Evolutionary conservation across 805 yeast genomes (phyloP), one percentile per base, ranked within the genome.

Genomic region (Dipodascus geniculatus): DNA sequence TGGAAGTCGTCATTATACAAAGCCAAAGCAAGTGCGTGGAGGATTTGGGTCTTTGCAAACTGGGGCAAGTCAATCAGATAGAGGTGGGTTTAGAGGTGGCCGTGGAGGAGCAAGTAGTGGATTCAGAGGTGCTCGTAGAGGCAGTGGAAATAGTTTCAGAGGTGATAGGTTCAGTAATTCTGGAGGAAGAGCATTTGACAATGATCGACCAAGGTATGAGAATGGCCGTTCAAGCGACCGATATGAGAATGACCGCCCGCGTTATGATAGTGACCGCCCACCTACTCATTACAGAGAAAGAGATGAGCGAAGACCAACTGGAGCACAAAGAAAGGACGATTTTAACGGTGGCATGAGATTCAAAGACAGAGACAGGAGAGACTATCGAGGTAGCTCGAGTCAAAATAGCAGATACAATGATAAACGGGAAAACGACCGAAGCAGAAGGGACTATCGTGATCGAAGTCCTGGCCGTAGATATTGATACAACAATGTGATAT

Each of bases 1-100:
- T n/a, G 97, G 97, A 2, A 96, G 96, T 1, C 73, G 93, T 53
- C 80, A 81, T 51, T 82, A 82, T 62, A 74, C 80, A 2, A 71
- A 67, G 55, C 65, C 58, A 14, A 57, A n/a, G n/a, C n/a, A n/a
- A n/a, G n/a, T n/a, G n/a, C n/a, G n/a, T n/a, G n/a, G n/a, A n/a
- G 51, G 14, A 49, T 61, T 19, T 50, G 61, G 51, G 56, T 60
- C 48, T 54, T 52, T 51, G 2, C 48, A n/a, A n/a, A n/a, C n/a
- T n/a, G n/a, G n/a, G n/a, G 52, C 42, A 19, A 33, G 48, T 23
- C 33, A 49, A 24, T 48, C 52, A 3, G 50, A 48, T 16, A 49
- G 59, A 44, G 52, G 57, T 42, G 56, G 44, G 22, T 44, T 49
- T 35, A 52, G 51, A 16, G 28, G 56, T 22, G 52, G 54, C 6